Evolutionary conservation across 108 stramenopile genomes (phyloP).

Genomic region (Skeletonema potamos): DNA sequence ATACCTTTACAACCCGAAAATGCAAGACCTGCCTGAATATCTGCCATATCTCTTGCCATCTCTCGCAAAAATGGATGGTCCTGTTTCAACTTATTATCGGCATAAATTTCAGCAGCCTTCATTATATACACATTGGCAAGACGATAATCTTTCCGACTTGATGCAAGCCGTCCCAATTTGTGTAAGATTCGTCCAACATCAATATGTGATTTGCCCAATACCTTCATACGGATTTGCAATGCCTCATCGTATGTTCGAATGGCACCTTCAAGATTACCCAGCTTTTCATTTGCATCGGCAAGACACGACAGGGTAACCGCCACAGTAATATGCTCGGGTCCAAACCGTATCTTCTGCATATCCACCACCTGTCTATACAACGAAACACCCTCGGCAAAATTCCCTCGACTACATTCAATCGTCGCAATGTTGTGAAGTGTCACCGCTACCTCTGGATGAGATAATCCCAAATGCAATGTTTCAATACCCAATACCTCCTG

Average conservation of each 20-base stretch:
- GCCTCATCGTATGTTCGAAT: constrained; percentile 74
- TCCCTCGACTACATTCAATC: constrained; percentile 84
- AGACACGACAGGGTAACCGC: constrained; percentile 73
- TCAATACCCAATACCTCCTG: constrained; percentile 88
- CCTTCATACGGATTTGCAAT: constrained; percentile 53
- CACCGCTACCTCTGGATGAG: constrained; percentile 85
- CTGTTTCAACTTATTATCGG: constrained; percentile 58
- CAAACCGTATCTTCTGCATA: constrained; percentile 77
- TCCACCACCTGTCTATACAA: constrained; percentile 73
- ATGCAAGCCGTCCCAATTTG: constrained; percentile 74
- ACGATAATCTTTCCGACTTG: constrained; percentile 49
- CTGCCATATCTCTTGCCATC: constrained; percentile 73
- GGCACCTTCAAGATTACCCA: constrained; percentile 59
- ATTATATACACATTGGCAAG: constrained; percentile 60
- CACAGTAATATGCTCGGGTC: constrained; percentile 62
- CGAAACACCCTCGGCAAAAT: constrained; percentile 63
- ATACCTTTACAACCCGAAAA: constrained; percentile 4
- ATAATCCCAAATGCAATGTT: constrained; percentile 76
- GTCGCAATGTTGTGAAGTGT: constrained; percentile 89
- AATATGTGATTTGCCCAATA: constrained; percentile 57
- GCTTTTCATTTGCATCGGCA: constrained; percentile 82
- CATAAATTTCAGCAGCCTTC: constrained; percentile 66
- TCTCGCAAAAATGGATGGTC: constrained; percentile 79
- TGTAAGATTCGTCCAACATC: constrained; percentile 81
- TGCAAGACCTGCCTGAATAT: constrained; percentile 78